phyloP scores from a whole-genome alignment of 73 alveolate species.

The Durusdinium trenchii region DNA sequence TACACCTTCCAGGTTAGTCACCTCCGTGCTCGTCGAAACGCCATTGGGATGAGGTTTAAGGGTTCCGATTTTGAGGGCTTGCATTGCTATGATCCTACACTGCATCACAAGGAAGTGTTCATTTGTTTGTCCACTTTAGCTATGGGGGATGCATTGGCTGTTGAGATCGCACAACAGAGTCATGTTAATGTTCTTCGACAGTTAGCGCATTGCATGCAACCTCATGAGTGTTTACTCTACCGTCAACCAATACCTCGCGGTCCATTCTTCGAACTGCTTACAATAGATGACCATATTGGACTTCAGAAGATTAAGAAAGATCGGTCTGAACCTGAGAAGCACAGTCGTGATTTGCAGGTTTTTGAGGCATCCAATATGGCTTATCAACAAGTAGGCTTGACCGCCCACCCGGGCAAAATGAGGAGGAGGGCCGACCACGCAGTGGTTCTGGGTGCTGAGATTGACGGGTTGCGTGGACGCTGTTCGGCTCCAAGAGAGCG shows the following conservation, averaged over 20 bases:
- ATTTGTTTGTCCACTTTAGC: neutral
- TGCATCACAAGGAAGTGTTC: neutral
- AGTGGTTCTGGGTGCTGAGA: neutral
- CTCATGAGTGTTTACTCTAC: neutral
- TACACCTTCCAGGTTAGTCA: neutral
- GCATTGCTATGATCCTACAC: neutral
- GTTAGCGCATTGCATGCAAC: neutral
- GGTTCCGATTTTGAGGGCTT: neutral
- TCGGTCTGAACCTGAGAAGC: neutral
- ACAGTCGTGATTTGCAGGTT: too few relatives aligned
- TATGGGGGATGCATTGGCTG: neutral
- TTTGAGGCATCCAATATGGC: neutral
- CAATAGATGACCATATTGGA: slow-evolving; percentile 7
- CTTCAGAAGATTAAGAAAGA: neutral
- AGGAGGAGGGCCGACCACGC: neutral
- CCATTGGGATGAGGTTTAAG: neutral
- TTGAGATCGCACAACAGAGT: neutral
- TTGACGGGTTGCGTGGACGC: neutral
- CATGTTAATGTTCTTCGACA: neutral
- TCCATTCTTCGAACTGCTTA: neutral
- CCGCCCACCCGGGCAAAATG: neutral
- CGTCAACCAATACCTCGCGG: neutral
- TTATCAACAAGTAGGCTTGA: neutral
- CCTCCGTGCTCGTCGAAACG: neutral
- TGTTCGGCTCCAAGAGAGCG: neutral